phyloP scores from a whole-genome alignment of 1,284 basidiomycete species.

The Microbotryum violaceum region DNA sequence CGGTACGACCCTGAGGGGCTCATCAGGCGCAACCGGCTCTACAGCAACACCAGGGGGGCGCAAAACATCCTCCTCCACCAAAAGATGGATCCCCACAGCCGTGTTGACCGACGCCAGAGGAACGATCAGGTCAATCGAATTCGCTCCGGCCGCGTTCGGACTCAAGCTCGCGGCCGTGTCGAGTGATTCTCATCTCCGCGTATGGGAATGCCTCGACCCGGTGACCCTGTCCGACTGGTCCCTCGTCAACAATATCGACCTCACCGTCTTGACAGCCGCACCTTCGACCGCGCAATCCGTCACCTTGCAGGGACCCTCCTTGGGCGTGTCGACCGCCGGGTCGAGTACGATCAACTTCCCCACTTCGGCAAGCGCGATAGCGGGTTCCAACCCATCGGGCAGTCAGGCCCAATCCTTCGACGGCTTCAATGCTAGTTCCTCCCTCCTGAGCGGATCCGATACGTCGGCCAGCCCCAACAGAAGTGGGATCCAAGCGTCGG shows the following conservation, averaged over 20 bases:
- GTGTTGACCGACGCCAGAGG: slow-evolving; percentile 73
- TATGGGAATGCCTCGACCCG: slow-evolving; percentile 85
- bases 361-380: not conserved
- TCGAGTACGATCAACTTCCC: not conserved
- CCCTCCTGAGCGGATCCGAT: too few relatives aligned
- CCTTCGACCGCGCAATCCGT: slow-evolving; percentile 7
- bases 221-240: slow-evolving; percentile 56
- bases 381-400: not conserved
- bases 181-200: slow-evolving; percentile 71
- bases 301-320: not conserved
- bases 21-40: too few relatives aligned
- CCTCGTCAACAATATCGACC: slow-evolving; percentile 67
- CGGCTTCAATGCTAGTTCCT: too few relatives aligned
- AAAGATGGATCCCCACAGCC: slow-evolving; percentile 58
- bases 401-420: too few relatives aligned
- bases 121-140: slow-evolving; percentile 72
- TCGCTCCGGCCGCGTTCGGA: slow-evolving; percentile 75
- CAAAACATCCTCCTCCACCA: not conserved
- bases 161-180: slow-evolving; percentile 78
- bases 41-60: slow-evolving; percentile 9
- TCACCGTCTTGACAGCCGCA: slow-evolving; percentile 46
- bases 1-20: slow-evolving; percentile 18
- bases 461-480: too few relatives aligned
- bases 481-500: too few relatives aligned
- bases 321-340: not conserved